Evolutionary conservation across 1,139 yeast genomes (phyloP), one percentile per base, ranked within the genome.

Genomic region (Pichia sp.): DNA sequence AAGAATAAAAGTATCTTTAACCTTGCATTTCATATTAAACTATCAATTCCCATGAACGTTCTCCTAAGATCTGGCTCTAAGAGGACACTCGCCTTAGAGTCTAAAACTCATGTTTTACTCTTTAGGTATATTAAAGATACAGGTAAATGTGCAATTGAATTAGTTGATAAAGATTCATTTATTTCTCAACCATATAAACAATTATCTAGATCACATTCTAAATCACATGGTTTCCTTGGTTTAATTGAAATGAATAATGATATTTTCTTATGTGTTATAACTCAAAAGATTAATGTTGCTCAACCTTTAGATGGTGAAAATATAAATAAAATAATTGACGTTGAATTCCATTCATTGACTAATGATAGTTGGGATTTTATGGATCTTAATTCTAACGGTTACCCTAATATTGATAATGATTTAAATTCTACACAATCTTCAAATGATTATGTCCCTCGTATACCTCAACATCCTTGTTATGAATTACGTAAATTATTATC

Each of bases 171-270:
- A 45, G 57, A 60, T 1, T 61, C 63, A 18, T 61, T 73, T 47
- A 58, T 66, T 20, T 52, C 60, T 38, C 68, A 64, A 38, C 60
- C 63, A 14, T 81, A 66, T 57, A 69, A 66, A 46, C 56, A 62
- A 22, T 63, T 88, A 26, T 63, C 81, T 6, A 47, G 51, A 15
- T 55, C 56, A 17, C 67, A 69, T 22, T 55, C 56, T 15, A 67
- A 69, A 23, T 68, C 75, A 18, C 81, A 81, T 21, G 98, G 99
- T 1, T 86, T 93, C 53, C 63, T 91, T 19, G 99, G 99, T 0
- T 65, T 93, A 37, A 81, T 89, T 31, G 76, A 76, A 46, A 70
- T 85, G 28, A 79, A 74, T 17, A 67, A 68, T 10, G 82, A 84
- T 45, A 74, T 79, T 1, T 91, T 79, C 54, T 64, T 91, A 22